Base-by-base conservation (phyloP, 768 basidiomycete species). In the Kwoniella botswanensis region DNA sequence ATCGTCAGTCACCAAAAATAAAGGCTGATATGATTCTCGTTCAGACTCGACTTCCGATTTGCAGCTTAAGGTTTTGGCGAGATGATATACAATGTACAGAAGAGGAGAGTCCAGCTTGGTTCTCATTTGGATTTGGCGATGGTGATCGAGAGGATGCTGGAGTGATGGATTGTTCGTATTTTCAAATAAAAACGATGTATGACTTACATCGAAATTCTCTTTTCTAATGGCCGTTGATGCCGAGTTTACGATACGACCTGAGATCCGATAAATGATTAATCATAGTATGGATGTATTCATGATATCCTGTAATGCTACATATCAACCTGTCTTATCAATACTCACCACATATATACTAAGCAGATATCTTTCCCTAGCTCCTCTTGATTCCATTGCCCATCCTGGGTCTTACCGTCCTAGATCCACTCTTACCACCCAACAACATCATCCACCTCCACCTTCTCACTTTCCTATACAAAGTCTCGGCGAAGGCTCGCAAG, bases 11-110 rank as follows among this genome's bases (percentile, higher is more conserved):
- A 26, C 24, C 24, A 26, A 3, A 26, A 26, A 26, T n/a, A 26
- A 1, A 26, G 24, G 3, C 24, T 26, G 24, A 26, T 26, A 26
- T 26, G 24, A 26, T 26, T 1, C 3, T 26, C 24, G 24, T 26
- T 26, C 24, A 26, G 72, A 26, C 65, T 73, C 17, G 72, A 73
- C 24, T 73, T 73, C 63, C 56, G 72, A 52, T 73, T 70, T 44
- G 68, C 68, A 1, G 57, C 68, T 18, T 73, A 66, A 44, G 0
- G 1, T 26, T 7, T 2, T 2, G 22, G 1, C 29, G 21, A 12
- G 13, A 50, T 50, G 18, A 13, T 1, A 18, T 50, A 13, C 46
- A 50, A 50, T 50, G 46, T 15, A 15, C 18, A 1, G 13, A 50
- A 50, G 12, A 18, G 46, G 13, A 50, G 18, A 2, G 2, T 11